Evolutionary conservation across 768 basidiomycete genomes (phyloP).

Genomic region (Chalciporus piperatus): DNA sequence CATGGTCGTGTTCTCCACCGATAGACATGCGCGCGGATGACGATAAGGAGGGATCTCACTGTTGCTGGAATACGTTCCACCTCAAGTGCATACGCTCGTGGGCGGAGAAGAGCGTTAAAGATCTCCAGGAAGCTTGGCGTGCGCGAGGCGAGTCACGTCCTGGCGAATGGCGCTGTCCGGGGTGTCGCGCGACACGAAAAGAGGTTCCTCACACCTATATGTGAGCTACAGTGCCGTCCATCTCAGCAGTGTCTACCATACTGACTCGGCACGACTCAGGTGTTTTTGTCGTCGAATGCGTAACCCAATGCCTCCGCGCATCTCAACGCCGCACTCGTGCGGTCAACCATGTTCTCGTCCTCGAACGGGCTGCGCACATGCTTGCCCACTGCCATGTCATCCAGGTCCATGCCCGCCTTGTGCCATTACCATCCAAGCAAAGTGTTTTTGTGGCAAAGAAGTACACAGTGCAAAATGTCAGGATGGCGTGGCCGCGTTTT

Average conservation of each 20-base stretch:
- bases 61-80: constrained; percentile 92
- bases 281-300: constrained; percentile 80
- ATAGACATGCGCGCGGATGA: constrained; percentile 2
- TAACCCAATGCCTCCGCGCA: constrained; percentile 69
- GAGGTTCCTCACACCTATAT: constrained; percentile 63
- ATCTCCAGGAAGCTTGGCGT: constrained; percentile 67
- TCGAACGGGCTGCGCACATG: constrained; percentile 65
- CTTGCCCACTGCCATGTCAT: constrained; percentile 84
- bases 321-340: constrained; percentile 77
- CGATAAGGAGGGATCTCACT: constrained; percentile 41
- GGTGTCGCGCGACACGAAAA: constrained; percentile 81
- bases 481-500: constrained; percentile 42
- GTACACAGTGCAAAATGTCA: constrained; percentile 35
- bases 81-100: constrained; percentile 85
- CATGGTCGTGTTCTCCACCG: constrained; percentile 84
- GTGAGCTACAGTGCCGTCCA: constrained; percentile 36
- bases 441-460: constrained; percentile 77
- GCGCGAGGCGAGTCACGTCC: constrained; percentile 62
- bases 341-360: constrained; percentile 62
- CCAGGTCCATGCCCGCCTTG: constrained; percentile 98
- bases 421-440: constrained; percentile 68
- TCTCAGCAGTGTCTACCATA: not conserved
- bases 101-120: constrained; percentile 81
- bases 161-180: constrained; percentile 92
- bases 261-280: constrained; percentile 37